Conservation (phyloP, 108 stramenopile genomes). For the Discostella stelligeroides region DNA sequence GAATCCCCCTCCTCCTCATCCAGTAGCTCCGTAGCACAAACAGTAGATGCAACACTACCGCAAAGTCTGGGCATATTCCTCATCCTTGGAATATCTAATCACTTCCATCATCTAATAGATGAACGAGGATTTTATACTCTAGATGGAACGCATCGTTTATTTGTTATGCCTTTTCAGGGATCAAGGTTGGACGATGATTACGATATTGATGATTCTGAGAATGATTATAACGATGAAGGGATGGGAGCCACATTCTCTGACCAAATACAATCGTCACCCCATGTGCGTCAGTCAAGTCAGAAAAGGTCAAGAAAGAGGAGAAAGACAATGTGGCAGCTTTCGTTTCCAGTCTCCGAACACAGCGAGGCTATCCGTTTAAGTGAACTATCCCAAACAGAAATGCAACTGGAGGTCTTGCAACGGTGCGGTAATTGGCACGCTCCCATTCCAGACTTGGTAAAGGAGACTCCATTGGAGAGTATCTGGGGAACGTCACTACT, state of each 20-base stretch:
- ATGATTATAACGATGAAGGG: too few species aligned
- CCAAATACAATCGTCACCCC: background rate
- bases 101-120: slow-evolving; percentile 67
- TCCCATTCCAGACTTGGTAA: slow-evolving; percentile 74
- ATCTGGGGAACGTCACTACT: slow-evolving; percentile 81
- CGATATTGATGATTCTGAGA: background rate
- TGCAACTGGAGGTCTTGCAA: slow-evolving; percentile 60
- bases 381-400: slow-evolving; percentile 22
- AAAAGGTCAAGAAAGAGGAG: slow-evolving; percentile 14
- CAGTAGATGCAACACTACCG: slow-evolving; percentile 2
- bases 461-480: slow-evolving; percentile 59
- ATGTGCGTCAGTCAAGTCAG: background rate
- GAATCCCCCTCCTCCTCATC: slow-evolving; percentile 12
- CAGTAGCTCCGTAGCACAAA: too few species aligned
- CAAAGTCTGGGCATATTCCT: slow-evolving; percentile 67
- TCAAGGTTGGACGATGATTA: slow-evolving; percentile 47
- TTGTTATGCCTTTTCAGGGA: slow-evolving; percentile 86
- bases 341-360: slow-evolving; percentile 50
- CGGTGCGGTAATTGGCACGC: slow-evolving; percentile 69
- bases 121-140: slow-evolving; percentile 89
- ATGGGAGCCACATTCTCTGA: background rate
- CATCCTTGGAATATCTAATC: slow-evolving; percentile 73
- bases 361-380: slow-evolving; percentile 41
- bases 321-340: slow-evolving; percentile 89
- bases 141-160: slow-evolving; percentile 73